Evolutionary conservation across 2,329 filamentous ascomycete species (phyloP), one percentile per base, ranked within the genome.

Genomic region (Macrophomina tecta): DNA sequence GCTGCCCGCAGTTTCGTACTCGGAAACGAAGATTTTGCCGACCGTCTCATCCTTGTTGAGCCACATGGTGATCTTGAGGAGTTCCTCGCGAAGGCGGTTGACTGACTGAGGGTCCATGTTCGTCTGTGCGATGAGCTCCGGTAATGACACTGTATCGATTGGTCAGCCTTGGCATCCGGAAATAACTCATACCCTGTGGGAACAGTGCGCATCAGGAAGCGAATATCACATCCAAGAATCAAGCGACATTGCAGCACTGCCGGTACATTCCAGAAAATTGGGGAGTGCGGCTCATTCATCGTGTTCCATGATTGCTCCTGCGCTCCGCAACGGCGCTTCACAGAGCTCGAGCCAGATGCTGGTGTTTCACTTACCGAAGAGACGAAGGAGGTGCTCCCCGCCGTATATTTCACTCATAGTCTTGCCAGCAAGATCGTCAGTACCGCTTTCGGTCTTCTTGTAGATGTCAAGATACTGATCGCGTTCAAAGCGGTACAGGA

Each of bases 91-190:
- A 32, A 98, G 87, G 55, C 93, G 91, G 69, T 90, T 91, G 49
- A 97, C 92, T 2, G 93, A 94, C 77, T 97, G 93, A 64, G 90
- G 85, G 75, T 98, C 95, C 93, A 99, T 97, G 80, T 98, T 98
- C 63, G 95, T 99, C 78, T 99, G 95, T 4, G 94, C 94, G 69
- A 98, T 89, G 48, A 98, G 88, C 76, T 99, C 95, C 0, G 95
- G 94, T 72, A 98, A 89, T 1, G 91, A 91, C 3, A 96, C 94
- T 65, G 63, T 32, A 14, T 18, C 51, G 16, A 38, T 51, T 42
- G 18, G 58, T 46, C 60, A 60, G 51, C 34, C 53, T 60, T 60
- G 30, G 30, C 58, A 67, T 42, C 23, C n/a, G 51, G 23, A 12
- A 30, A 34, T 30, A 63, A 48, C 18, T 49, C 67, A 61, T 66